Base-by-base conservation (phyloP, 2,329 filamentous ascomycete species). In the Grosmannia clavigera region DNA sequence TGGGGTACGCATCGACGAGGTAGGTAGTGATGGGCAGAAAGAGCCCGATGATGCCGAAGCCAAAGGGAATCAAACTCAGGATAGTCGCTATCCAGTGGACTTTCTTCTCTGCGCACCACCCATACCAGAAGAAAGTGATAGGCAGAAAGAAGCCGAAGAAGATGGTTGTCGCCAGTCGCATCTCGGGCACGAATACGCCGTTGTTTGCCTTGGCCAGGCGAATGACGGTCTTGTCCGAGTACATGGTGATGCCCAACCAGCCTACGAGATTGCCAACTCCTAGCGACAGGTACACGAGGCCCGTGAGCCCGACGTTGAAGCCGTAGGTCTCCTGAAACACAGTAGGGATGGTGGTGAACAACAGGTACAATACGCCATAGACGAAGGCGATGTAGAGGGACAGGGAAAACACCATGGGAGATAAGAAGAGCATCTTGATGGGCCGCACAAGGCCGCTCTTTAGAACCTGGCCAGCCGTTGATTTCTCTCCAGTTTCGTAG, bases 1-100 rank as follows among this genome's bases (percentile, higher is more conserved):
- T 69, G 0, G 76, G 73, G 66, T 80, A 86, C 1, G 78, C 77
- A 62, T 87, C 83, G 12, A 86, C 79, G n/a, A 86, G 73, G 65
- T 87, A 87, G 46, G 69, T 70, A 4, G 64, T 67, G 52, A 71
- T 65, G 22, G 70, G 70, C 48, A 72, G 61, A 58, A 69, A 70
- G 5, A 70, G 57, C 46, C 67, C 67, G 50, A 71, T 68, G 16
- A 69, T 66, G 48, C 70, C 69, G 27, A 68, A 65, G 3, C 68
- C 66, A 56, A 69, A 70, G 7, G 69, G 67, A 1, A 68, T 65
- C 3, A 70, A 64, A 1, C 68, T 67, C 0, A 74, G 19, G 3
- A 72, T 64, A 6, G 71, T 66, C 5, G 66, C 64, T 35, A 72
- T 71, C 70, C 70, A 72, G 60, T 72, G 71, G 12, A 65, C 66